Percentiles rank a stretch among this genome's conserved stretches.
These are phyloP conservation scores for Ambrosiella cleistominuta DNA, from an alignment of 2,329 filamentous ascomycete species.

Conservation along the genomic window DNA sequence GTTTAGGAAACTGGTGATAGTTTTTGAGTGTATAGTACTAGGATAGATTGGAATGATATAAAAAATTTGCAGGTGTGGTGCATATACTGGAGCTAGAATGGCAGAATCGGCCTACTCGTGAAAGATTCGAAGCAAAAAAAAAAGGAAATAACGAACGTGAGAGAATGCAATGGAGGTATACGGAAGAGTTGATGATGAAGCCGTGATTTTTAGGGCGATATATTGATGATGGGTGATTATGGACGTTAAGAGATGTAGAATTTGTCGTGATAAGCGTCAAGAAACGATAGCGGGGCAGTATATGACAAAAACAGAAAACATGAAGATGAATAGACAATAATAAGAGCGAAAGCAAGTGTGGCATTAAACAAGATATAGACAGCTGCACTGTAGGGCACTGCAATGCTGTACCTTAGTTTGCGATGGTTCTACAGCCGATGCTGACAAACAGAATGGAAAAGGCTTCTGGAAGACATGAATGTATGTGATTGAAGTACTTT, in stretches of 20 bases:
- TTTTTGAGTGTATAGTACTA: not conserved
- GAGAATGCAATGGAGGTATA: not conserved
- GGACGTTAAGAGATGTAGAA: not conserved
- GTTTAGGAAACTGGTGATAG: not conserved
- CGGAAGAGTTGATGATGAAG: not conserved
- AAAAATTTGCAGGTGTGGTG: not conserved
- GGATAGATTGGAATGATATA: not conserved
- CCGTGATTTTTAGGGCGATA: not conserved
- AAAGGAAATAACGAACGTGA: not conserved
- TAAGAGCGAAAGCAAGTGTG: not conserved
- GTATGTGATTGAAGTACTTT: not conserved
- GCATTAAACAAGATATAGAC: not conserved
- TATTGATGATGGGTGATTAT: not conserved
- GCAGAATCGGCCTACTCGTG: not conserved
- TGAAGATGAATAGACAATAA: not conserved
- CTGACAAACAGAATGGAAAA: not conserved
- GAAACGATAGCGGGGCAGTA: not conserved
- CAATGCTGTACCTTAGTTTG: not conserved
- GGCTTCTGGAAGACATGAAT: constrained; percentile 2
- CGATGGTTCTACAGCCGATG: not conserved
- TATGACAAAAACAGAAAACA: not conserved
- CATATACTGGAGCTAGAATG: not conserved
- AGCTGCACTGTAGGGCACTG: not conserved
- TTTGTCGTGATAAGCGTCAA: not conserved
- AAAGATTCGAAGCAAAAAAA: too few species aligned